A percentile compares a stretch with the other conserved stretches of the same genome.
Evolutionary conservation across 805 yeast genomes (phyloP).

Genomic region (Hanseniaspora jakobsenii): DNA sequence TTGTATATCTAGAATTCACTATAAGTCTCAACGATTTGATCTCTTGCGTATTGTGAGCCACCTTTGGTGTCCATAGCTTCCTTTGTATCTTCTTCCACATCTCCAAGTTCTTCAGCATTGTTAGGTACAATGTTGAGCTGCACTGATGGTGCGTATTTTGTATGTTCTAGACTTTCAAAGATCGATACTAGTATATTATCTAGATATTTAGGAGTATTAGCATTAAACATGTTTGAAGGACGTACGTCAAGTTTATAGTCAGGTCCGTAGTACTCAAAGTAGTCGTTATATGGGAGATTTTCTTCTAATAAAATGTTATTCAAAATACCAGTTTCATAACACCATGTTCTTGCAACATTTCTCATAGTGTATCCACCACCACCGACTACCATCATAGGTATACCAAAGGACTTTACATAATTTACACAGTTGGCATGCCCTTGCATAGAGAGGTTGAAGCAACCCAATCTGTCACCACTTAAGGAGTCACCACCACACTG

Average conservation of each 20-base stretch:
- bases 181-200: constrained; percentile 73
- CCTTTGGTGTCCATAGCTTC: constrained; percentile 81
- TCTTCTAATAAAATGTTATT: constrained; percentile 54
- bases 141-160: constrained; percentile 95
- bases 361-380: constrained; percentile 98
- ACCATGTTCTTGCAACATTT: constrained; percentile 89
- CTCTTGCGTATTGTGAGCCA: constrained; percentile 78
- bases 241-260: constrained; percentile 90
- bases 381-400: constrained; percentile 84
- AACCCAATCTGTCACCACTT: constrained; percentile 86
- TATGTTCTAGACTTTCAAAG: constrained; percentile 64
- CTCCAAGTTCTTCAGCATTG: constrained; percentile 78
- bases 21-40: constrained; percentile 54
- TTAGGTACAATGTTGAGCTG: constrained; percentile 82
- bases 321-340: constrained; percentile 77
- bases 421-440: constrained; percentile 96
- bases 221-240: constrained; percentile 93
- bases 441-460: constrained; percentile 79
- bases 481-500: constrained; percentile 97
- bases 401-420: constrained; percentile 73
- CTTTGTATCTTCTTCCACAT: constrained; percentile 70
- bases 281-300: constrained; percentile 83
- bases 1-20: constrained; percentile 44
- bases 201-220: constrained; percentile 83
- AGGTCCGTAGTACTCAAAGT: constrained; percentile 94